Conservation (phyloP, 2,329 filamentous ascomycete genomes). For the Akanthomyces uredinophilus region DNA sequence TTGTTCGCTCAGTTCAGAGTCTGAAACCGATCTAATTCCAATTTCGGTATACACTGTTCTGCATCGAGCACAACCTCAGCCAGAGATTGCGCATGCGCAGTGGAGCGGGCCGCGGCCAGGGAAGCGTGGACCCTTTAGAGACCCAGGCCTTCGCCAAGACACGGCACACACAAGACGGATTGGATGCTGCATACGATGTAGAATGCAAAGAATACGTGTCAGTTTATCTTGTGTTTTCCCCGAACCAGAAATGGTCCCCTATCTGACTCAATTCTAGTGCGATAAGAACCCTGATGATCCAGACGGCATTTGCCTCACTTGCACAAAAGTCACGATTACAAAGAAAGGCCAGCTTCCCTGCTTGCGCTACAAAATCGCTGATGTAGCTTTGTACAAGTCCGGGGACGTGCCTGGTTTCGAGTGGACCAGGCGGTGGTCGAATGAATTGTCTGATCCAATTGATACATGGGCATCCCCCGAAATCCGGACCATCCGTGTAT, state of each 20-base stretch:
- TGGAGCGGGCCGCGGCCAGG: slow-evolving; percentile 18
- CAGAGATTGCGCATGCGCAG: neutral
- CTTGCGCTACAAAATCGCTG: slow-evolving; percentile 56
- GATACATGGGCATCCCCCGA: slow-evolving; percentile 50
- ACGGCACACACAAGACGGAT: slow-evolving; percentile 54
- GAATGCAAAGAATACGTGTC: slow-evolving; percentile 58
- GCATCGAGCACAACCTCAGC: neutral
- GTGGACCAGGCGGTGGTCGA: slow-evolving; percentile 55
- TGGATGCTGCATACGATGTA: slow-evolving; percentile 55
- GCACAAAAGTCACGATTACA: slow-evolving; percentile 45
- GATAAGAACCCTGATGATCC: slow-evolving; percentile 44
- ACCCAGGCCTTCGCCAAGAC: slow-evolving; percentile 44
- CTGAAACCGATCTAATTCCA: neutral
- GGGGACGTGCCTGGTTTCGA: slow-evolving; percentile 54
- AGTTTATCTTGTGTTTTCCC: neutral
- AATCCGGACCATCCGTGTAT: slow-evolving; percentile 44
- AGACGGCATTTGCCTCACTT: slow-evolving; percentile 46
- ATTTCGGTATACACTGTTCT: neutral
- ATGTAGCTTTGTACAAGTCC: slow-evolving; percentile 53
- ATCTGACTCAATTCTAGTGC: slow-evolving; percentile 38
- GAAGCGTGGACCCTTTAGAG: slow-evolving; percentile 50
- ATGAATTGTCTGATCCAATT: slow-evolving; percentile 51
- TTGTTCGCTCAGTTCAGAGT: neutral
- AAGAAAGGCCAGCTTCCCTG: slow-evolving; percentile 52
- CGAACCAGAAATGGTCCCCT: neutral